Percentiles rank a stretch among this genome's conserved stretches.
phyloP scores from a whole-genome alignment of 148 eudicot genomes.

The Suaeda aralocaspica region DNA sequence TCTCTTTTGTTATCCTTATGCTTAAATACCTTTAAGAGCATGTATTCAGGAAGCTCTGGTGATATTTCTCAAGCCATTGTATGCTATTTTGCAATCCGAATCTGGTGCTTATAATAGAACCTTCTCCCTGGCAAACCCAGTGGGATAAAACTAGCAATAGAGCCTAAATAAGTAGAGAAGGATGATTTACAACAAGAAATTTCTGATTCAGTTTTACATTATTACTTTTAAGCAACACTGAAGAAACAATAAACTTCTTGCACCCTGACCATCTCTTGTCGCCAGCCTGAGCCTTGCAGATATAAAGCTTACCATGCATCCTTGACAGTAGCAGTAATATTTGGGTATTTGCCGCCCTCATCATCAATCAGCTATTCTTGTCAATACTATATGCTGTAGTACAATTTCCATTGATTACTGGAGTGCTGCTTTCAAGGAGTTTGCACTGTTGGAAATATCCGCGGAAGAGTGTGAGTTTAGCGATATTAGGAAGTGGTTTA shows the following conservation, averaged over 20 bases:
- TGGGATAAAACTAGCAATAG: too few relatives aligned
- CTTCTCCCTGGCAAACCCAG: constrained; percentile 24
- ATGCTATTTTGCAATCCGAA: background rate
- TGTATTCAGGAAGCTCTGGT: background rate
- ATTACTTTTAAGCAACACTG: constrained; percentile 58
- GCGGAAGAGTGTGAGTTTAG: too few relatives aligned
- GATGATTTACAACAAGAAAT: constrained; percentile 32
- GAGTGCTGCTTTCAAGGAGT: constrained; percentile 58
- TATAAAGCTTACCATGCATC: constrained; percentile 82
- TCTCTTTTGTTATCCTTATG: background rate
- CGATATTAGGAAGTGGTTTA: too few relatives aligned
- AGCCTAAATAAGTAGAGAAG: constrained; percentile 21
- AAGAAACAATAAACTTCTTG: constrained; percentile 86
- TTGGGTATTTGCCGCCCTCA: constrained; percentile 94
- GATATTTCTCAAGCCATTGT: background rate
- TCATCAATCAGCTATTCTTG: constrained; percentile 98
- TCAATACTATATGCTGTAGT: constrained; percentile 72
- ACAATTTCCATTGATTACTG: constrained; percentile 55
- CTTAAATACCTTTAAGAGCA: background rate
- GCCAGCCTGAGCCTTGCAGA: constrained; percentile 99
- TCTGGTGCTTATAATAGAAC: constrained; percentile 8
- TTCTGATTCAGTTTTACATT: constrained; percentile 13
- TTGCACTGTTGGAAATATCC: too few relatives aligned
- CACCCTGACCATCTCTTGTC: constrained; percentile 99
- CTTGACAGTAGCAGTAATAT: constrained; percentile 65